A percentile compares a stretch with the other conserved stretches of the same genome.
Evolutionary conservation across 306 rosid species (phyloP).

Genomic region (Phaseolus lunatus): DNA sequence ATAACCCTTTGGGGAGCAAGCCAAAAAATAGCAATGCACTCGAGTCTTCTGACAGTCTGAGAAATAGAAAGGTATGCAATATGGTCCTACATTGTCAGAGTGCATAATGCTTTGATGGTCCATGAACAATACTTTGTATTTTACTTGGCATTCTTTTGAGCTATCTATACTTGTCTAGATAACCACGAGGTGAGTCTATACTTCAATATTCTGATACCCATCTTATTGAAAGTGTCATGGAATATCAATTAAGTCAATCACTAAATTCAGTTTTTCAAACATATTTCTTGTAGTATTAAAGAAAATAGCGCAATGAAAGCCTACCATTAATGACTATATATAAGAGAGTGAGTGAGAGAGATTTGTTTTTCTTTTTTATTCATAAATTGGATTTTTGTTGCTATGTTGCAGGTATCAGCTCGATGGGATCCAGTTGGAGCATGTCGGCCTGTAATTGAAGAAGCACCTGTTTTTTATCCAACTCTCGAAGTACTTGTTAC

Average conservation of each 20-base stretch:
- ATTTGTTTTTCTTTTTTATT: slow-evolving; percentile 3
- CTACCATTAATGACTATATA: slow-evolving; percentile 3
- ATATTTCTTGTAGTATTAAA: neutral
- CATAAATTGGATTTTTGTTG: slow-evolving; percentile 33
- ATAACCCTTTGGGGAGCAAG: slow-evolving; percentile 48
- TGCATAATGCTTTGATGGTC: slow-evolving; percentile 11
- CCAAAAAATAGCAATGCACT: slow-evolving; percentile 45
- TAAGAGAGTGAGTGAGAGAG: neutral
- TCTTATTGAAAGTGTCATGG: neutral
- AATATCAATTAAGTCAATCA: slow-evolving; percentile 10
- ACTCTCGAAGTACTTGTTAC: slow-evolving; percentile 67
- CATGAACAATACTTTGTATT: neutral
- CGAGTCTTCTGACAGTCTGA: slow-evolving; percentile 55
- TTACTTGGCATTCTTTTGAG: slow-evolving; percentile 19
- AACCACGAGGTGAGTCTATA: neutral
- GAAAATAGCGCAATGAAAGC: neutral
- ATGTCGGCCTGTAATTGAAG: slow-evolving; percentile 77
- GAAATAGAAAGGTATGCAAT: slow-evolving; percentile 53
- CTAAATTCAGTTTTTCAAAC: slow-evolving; percentile 3
- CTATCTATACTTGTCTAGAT: slow-evolving; percentile 25
- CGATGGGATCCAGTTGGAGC: slow-evolving; percentile 84
- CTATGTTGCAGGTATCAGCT: slow-evolving; percentile 66
- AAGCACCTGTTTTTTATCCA: slow-evolving; percentile 91
- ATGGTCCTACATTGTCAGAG: slow-evolving; percentile 16
- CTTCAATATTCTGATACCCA: slow-evolving; percentile 27